phyloP scores from a whole-genome alignment of 495 filamentous ascomycete species.

The Aspergillus conjunctus region DNA sequence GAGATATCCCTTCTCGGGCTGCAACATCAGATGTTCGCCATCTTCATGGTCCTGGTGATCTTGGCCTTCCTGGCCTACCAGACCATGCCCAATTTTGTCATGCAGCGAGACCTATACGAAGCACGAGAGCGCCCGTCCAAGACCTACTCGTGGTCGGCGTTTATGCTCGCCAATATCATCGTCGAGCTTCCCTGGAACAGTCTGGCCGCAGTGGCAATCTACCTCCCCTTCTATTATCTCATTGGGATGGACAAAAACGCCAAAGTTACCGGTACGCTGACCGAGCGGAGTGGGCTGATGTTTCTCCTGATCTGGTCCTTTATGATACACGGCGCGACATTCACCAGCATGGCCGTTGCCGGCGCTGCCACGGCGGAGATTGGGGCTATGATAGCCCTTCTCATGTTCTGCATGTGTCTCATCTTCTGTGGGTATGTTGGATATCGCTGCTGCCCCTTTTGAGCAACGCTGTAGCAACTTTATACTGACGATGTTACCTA shows the following conservation, averaged over 20 bases:
- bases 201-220: constrained; percentile 55
- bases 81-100: constrained; percentile 57
- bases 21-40: constrained; percentile 80
- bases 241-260: constrained; percentile 55
- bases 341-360: too few species aligned
- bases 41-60: constrained; percentile 78
- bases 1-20: constrained; percentile 69
- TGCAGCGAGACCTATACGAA: constrained; percentile 50
- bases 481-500: too few species aligned
- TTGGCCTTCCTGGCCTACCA: constrained; percentile 70
- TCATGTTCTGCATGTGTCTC: too few species aligned
- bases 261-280: constrained; percentile 35
- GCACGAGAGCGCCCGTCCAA: constrained; percentile 51
- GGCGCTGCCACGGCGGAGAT: too few species aligned
- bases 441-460: too few species aligned
- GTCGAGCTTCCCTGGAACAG: constrained; percentile 61
- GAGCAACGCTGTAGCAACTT: too few species aligned
- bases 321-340: too few species aligned
- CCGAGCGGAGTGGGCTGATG: constrained; percentile 50
- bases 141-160: constrained; percentile 57
- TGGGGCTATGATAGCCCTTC: too few species aligned
- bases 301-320: constrained; percentile 41
- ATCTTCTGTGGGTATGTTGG: too few species aligned
- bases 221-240: constrained; percentile 57
- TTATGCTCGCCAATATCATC: constrained; percentile 67